phyloP scores from a whole-genome alignment of 2,329 filamentous ascomycete genomes.

The Trichoderma harzianum region DNA sequence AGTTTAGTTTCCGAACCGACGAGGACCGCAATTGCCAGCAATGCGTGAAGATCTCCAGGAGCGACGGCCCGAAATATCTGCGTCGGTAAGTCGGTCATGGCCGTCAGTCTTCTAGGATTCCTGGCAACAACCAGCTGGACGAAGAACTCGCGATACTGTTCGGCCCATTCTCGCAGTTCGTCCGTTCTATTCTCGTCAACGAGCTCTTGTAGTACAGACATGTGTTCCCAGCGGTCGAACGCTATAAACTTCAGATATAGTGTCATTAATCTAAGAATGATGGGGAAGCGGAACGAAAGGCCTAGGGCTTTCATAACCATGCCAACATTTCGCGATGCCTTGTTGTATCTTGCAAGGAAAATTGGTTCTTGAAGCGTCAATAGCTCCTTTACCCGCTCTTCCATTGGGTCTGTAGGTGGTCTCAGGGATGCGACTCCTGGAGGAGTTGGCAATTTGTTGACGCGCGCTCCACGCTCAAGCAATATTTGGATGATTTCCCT shows the following conservation, averaged over 20 bases:
- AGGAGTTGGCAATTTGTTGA: neutral
- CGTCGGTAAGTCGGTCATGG: slow-evolving; percentile 9
- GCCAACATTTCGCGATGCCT: neutral
- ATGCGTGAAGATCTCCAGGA: slow-evolving; percentile 2
- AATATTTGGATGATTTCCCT: slow-evolving; percentile 4
- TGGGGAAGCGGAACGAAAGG: neutral
- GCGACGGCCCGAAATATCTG: neutral
- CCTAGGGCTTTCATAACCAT: neutral
- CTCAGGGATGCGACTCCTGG: neutral
- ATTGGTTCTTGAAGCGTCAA: neutral
- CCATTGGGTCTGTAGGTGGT: neutral
- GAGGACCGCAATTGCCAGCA: slow-evolving; percentile 1
- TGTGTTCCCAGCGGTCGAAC: slow-evolving; percentile 7
- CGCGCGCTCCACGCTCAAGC: neutral
- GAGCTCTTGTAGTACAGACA: slow-evolving; percentile 7
- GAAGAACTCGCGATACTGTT: slow-evolving; percentile 8
- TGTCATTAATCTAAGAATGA: neutral
- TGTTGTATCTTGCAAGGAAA: slow-evolving; percentile 3
- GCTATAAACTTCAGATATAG: slow-evolving; percentile 4
- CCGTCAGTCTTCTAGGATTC: neutral
- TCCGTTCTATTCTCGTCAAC: slow-evolving; percentile 8
- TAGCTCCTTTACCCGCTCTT: slow-evolving; percentile 1
- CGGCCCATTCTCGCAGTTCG: slow-evolving; percentile 1
- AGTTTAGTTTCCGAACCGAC: slow-evolving; percentile 4
- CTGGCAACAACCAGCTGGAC: neutral